A percentile compares a stretch with the other conserved stretches of the same genome.
Conservation (phyloP, 2,329 filamentous ascomycete species). For the Fusarium acutatum region DNA sequence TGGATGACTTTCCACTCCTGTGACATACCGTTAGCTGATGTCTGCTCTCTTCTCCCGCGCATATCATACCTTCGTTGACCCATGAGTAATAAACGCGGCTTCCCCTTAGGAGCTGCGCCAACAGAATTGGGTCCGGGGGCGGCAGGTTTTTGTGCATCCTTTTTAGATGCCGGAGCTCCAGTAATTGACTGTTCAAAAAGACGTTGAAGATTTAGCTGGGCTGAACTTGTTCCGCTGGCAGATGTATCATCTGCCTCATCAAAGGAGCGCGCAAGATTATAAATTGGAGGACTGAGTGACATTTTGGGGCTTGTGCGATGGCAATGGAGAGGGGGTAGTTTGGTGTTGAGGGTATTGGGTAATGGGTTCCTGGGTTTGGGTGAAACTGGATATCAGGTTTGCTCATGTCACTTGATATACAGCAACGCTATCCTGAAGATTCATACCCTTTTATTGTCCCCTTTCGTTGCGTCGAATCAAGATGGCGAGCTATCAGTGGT, state of each 20-base stretch:
- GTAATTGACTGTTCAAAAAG: conserved; percentile 68
- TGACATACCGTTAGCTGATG: background rate
- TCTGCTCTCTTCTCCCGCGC: background rate
- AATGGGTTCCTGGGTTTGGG: background rate
- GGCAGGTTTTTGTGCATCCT: conserved; percentile 56
- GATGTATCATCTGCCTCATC: conserved; percentile 42
- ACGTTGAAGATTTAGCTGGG: conserved; percentile 70
- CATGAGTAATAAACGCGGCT: conserved; percentile 91
- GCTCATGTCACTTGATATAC: conserved; percentile 34
- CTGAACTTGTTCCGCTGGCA: conserved; percentile 59
- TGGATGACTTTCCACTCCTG: conserved; percentile 97
- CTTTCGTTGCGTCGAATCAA: background rate
- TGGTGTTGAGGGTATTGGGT: conserved; percentile 2
- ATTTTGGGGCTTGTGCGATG: conserved; percentile 32
- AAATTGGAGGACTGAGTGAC: conserved; percentile 47
- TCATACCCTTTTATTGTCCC: background rate
- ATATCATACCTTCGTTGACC: conserved; percentile 83
- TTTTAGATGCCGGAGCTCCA: conserved; percentile 58
- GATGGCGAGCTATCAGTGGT: background rate
- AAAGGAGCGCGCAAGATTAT: conserved; percentile 37
- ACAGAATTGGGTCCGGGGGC: conserved; percentile 51
- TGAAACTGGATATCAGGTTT: background rate
- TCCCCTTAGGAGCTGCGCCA: conserved; percentile 65
- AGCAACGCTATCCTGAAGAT: background rate
- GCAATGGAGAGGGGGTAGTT: background rate